Evolutionary conservation across 2,329 filamentous ascomycete genomes (phyloP), one percentile per base, ranked within the genome.

Genomic region (Coleophoma cylindrospora): DNA sequence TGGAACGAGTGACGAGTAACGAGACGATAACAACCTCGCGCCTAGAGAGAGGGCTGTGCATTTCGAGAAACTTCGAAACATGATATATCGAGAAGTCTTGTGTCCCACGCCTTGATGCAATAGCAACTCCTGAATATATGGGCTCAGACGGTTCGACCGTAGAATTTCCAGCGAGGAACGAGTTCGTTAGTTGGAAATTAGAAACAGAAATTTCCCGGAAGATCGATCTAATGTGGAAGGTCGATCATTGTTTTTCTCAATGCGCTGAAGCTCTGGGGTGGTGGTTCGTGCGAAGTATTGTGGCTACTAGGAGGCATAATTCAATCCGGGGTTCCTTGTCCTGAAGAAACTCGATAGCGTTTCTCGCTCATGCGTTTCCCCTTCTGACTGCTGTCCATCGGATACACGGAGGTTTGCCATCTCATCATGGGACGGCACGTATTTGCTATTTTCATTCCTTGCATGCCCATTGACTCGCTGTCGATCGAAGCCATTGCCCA

Each of bases 41-140:
- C 52, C 57, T 57, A 52, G n/a, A 34, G 46, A 22, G 49, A 27
- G 48, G 54, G 57, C 57, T 50, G 57, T 56, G 53, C 55, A 52
- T 44, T 27, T 32, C 41, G 41, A 44, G 41, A 33, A 27, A 22
- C 41, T 44, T 44, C 41, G 41, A 44, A 44, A 44, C 41, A 33
- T 44, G 41, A 44, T 15, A 32, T 44, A 44, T 44, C 21, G 32
- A 27, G 41, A 34, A n/a, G 4, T 44, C 40, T 13, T 13, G 8
- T 43, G 9, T 12, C 3, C 27, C 21, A 27, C 10, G 13, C 14
- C 19, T 33, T 14, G 41, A 27, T n/a, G 41, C 41, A 44, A 13
- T 32, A 44, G 19, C 11, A 11, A 10, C 19, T 14, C 21, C 12
- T 27, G 21, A n/a, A 32, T n/a, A n/a, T 27, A 27, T 44, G 41